A percentile compares a stretch with the other conserved stretches of the same genome.
Conservation (phyloP, 169 alveolate species). For the Babesia gibsoni region DNA sequence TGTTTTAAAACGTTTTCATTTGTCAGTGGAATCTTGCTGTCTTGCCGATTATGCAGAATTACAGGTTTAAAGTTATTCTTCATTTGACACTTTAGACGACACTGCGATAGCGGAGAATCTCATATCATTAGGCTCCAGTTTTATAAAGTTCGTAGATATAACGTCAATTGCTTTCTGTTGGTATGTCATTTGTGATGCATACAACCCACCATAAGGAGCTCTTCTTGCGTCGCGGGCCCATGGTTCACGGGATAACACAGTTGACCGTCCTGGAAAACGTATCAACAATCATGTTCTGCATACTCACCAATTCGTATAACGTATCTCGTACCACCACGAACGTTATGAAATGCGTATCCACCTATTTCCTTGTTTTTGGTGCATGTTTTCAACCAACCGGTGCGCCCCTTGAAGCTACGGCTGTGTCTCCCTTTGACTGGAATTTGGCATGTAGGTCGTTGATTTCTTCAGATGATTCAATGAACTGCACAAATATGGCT, state of each 20-base stretch:
- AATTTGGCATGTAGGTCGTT: conserved; percentile 4
- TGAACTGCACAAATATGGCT: not conserved
- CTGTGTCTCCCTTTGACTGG: conserved; percentile 16
- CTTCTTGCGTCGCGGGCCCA: not conserved
- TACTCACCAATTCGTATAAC: conserved; percentile 21
- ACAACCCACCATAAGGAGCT: not conserved
- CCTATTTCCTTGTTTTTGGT: not conserved
- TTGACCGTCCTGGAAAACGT: conserved; percentile 20
- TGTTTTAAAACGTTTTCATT: too few relatives aligned
- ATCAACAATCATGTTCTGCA: too few relatives aligned
- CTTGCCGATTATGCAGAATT: too few relatives aligned
- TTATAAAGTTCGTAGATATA: not conserved
- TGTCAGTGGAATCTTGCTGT: too few relatives aligned
- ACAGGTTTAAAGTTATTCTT: too few relatives aligned
- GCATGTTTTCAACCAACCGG: not conserved
- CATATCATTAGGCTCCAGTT: conserved; percentile 8
- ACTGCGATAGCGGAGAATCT: conserved; percentile 9
- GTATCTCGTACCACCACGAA: conserved; percentile 15
- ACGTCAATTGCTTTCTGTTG: not conserved
- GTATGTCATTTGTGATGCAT: not conserved
- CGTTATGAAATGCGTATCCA: conserved; percentile 14
- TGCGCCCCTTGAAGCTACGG: not conserved
- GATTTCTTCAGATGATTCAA: conserved; percentile 4
- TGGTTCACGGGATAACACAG: conserved; percentile 16
- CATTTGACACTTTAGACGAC: too few relatives aligned